These are phyloP conservation scores for Pseudogymnoascus sp. DNA, from an alignment of 2,329 filamentous ascomycete genomes.

Conservation along the genomic window DNA sequence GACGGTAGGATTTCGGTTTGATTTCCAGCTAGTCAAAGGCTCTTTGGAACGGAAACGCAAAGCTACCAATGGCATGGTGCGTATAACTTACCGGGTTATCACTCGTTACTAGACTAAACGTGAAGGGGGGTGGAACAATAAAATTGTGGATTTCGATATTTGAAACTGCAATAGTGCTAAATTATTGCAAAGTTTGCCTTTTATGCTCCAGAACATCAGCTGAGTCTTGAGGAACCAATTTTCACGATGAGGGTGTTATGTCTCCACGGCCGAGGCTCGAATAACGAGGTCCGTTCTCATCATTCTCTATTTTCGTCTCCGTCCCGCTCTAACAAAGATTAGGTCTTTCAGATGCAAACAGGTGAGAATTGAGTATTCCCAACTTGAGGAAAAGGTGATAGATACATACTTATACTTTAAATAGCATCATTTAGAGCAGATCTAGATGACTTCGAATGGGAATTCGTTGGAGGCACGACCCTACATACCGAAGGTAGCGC, in stretches of 20 bases:
- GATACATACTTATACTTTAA: background rate
- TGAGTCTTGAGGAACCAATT: background rate
- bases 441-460: constrained; percentile 12
- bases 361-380: background rate
- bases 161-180: too few relatives aligned
- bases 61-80: too few relatives aligned
- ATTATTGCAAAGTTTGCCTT: too few relatives aligned
- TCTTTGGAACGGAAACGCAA: too few relatives aligned
- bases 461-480: constrained; percentile 11
- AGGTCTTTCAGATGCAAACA: constrained; percentile 14
- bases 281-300: constrained; percentile 14
- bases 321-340: background rate
- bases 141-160: too few relatives aligned
- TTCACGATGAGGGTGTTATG: constrained; percentile 15
- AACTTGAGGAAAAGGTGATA: background rate
- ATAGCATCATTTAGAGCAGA: constrained; percentile 8
- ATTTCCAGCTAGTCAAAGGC: too few relatives aligned
- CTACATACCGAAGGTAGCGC: constrained; percentile 11
- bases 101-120: too few relatives aligned
- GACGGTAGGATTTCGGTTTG: too few relatives aligned
- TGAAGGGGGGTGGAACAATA: too few relatives aligned
- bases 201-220: too few relatives aligned
- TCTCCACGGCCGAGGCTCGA: constrained; percentile 14
- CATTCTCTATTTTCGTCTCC: background rate
- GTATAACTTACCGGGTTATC: too few relatives aligned